Evolutionary conservation across 257 asterid species (phyloP).

Genomic region (Leptodermis oblonga): DNA sequence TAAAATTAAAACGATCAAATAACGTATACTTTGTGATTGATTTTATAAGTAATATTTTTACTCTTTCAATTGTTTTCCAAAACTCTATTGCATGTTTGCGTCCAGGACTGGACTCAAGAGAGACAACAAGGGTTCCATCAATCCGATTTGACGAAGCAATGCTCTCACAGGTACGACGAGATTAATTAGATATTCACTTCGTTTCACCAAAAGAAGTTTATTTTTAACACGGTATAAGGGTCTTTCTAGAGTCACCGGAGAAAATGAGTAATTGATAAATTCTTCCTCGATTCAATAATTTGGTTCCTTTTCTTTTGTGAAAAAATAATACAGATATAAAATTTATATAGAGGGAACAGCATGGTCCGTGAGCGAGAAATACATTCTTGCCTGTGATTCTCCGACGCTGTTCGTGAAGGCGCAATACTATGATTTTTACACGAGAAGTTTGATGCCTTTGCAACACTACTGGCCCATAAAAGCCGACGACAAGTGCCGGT

Average conservation of each 20-base stretch:
- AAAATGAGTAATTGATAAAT: no score
- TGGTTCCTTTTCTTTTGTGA: not conserved
- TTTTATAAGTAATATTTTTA: no score
- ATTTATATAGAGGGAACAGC: constrained; percentile 76
- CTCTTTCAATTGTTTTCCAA: no score
- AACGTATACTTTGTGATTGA: no score
- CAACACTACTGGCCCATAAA: constrained; percentile 87
- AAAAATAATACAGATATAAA: constrained; percentile 44
- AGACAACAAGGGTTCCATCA: constrained; percentile 55
- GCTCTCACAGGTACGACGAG: constrained; percentile 53
- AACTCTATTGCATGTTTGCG: no score
- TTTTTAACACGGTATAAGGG: no score
- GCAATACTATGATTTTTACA: constrained; percentile 66
- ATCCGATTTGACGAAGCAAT: constrained; percentile 75
- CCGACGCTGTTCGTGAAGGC: constrained; percentile 54
- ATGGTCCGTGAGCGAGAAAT: constrained; percentile 95
- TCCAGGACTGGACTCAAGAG: constrained; percentile 65
- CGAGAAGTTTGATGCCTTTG: constrained; percentile 70
- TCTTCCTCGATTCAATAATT: not conserved
- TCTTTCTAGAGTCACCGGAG: no score
- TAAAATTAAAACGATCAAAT: no score
- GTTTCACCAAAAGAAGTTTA: no score
- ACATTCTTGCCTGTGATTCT: constrained; percentile 81
- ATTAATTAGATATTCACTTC: no score
- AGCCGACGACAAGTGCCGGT: constrained; percentile 59